A percentile compares a stretch with the other conserved stretches of the same genome.
These are phyloP conservation scores for Asterella californica DNA, from an alignment of 225 moss, liverwort and hornwort species.

Conservation along the genomic window DNA sequence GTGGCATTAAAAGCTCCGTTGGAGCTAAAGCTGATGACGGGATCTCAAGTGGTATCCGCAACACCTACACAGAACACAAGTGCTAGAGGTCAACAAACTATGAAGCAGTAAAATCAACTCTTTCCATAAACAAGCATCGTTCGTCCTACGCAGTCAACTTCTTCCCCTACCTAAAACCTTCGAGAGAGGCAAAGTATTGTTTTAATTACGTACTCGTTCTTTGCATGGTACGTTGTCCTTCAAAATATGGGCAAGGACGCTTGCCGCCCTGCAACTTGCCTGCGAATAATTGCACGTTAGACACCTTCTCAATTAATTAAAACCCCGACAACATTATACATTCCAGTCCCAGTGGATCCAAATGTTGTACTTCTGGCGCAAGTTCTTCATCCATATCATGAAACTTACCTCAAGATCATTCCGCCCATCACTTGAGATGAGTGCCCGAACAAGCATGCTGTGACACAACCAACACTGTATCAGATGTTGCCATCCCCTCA, in stretches of 20 bases:
- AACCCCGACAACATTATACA: too few species aligned
- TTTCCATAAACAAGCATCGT: not conserved
- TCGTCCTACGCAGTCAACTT: not conserved
- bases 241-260: conserved; percentile 85
- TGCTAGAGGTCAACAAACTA: not conserved
- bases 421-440: conserved; percentile 95
- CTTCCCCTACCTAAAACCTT: not conserved
- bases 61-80: conserved; percentile 48
- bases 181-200: not conserved
- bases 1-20: conserved; percentile 87
- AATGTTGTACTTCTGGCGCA: too few species aligned
- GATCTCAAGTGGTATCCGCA: conserved; percentile 86
- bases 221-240: conserved; percentile 95
- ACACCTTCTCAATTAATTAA: not conserved
- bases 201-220: conserved; percentile 58
- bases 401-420: conserved; percentile 81
- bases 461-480: not conserved
- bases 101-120: not conserved
- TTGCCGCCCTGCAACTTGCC: conserved; percentile 99
- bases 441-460: conserved; percentile 93
- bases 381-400: too few species aligned
- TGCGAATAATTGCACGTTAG: conserved; percentile 30
- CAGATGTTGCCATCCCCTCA: not conserved
- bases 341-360: too few species aligned
- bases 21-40: conserved; percentile 60